Evolutionary conservation across 1,284 basidiomycete species (phyloP), one percentile per base, ranked within the genome.

Genomic region (Puccinia hordei): DNA sequence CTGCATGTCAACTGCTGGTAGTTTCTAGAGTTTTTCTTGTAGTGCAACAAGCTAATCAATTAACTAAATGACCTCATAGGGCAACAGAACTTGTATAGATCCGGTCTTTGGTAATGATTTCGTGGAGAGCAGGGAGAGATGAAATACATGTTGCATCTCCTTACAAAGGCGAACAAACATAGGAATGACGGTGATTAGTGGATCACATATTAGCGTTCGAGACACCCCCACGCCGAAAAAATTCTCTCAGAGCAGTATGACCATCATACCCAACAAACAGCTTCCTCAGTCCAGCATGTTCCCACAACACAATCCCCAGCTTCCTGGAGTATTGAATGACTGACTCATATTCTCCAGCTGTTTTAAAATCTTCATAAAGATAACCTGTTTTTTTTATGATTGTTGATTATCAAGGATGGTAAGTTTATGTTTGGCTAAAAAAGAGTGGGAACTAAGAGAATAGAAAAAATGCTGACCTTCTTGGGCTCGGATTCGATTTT

Each of bases 361-460:
- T 92, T 61, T 91, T 90, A 85, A 97, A 97, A 71, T 92, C 91
- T 57, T 90, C 93, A 86, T 95, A 96, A 55, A 97, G 88, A 85
- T 90, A 93, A 53, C 93, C 94, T 93, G 85, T 41, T 1, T 2
- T 17, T 24, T n/a, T 5, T 35, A 6, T 2, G 22, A 51, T 19
- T 19, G 19, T 44, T 12, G 3, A 44, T 3, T 17, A 68, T 22
- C 49, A 66, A 57, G n/a, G 59, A 22, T 27, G 59, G 69, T 8
- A 51, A 19, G n/a, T 41, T 27, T 22, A 27, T 44, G 22, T 24
- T 38, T 35, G 19, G 15, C 2, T 63, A 63, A 35, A n/a, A 49
- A 38, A 1, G 27, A 24, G 30, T 9, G 22, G 13, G 41, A 33
- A 69, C 41, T 13, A 30, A 59, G 59, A 57, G 22, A 22, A n/a